Base-by-base conservation (phyloP, 345 rosid genomes). In the Eucalyptus pumila region DNA sequence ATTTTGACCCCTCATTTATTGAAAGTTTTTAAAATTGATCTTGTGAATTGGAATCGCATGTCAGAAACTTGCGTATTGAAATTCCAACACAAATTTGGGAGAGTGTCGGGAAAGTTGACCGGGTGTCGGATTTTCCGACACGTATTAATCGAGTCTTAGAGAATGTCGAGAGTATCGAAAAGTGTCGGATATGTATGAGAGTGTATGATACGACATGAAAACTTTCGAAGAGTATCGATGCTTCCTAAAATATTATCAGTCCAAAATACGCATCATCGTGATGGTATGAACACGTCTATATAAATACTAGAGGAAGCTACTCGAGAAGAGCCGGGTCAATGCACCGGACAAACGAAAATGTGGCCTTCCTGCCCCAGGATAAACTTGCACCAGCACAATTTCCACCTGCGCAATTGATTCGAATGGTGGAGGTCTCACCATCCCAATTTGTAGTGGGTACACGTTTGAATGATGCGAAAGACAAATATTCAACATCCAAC, bases 201-300 rank as follows among this genome's bases (percentile, higher is more conserved):
- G 58, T 52, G 26, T 52, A 5, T 5, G 2, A 52, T 52, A 24
- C 58, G 1, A 52, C 58, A 52, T 52, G 5, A 52, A 52, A 19
- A 52, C 0, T 52, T 2, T 52, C 2, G 5, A 52, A 52, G 0
- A 52, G 2, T 52, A 2, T 52, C 11, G 5, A 0, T 52, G 0
- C 58, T 19, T 52, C 9, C 24, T 7, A 52, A 52, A 1, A 52
- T 26, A 60, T 60, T 60, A 23, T 56, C 13, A 1, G 5, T 60
- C 32, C 32, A n/a, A n/a, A 65, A 14, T 65, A 34, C 6, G 2
- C 76, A n/a, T 65, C 76, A n/a, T 14, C 6, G 5, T 3, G 10
- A n/a, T 14, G 76, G 21, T 65, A 3, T n/a, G 1, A n/a, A 27
- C 69, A 4, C 40, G 15, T n/a, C 24, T 52, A 30, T 30, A 7